Evolutionary conservation across 495 filamentous ascomycete species (phyloP), one percentile per base, ranked within the genome.

Genomic region (Penicillium turbatum): DNA sequence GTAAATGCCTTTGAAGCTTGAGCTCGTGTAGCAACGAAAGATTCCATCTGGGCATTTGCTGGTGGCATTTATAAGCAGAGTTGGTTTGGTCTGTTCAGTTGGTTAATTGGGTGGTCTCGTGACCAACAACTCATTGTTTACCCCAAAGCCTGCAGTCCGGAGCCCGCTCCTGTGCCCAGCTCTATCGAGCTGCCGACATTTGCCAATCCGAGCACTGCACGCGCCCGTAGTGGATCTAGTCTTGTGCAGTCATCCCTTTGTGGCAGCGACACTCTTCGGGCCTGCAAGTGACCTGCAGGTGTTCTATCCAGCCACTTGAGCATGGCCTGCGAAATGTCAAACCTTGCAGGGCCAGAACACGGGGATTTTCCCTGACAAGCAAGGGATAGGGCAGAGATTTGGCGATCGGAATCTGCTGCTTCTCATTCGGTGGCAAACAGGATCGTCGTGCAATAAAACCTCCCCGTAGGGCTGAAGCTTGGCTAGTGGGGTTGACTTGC

Each of bases 391-490:
- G 6, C 5, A 41, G 15, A 19, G 35, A 39, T 32, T 8, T 8
- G 37, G 26, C 12, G 19, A 35, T 42, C 19, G 27, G 2, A 43
- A 32, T 9, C 1, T 39, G 4, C 10, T 15, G 40, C 40, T n/a
- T 45, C 35, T 55, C 30, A 50, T 46, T 43, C 26, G 30, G 46
- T 55, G 41, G 44, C 60, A 36, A 56, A 46, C 1, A 10, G 15
- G 42, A 8, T 38, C 39, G n/a, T 54, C 32, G 37, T 48, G 54
- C 21, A 51, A 54, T 52, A 30, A 46, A 32, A 50, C 26, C 39
- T 24, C 47, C 52, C 54, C 45, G 59, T 64, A 62, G 62, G 62
- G 62, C 62, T 64, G 62, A 64, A 62, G 62, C 59, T 64, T 64
- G 55, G 53, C 53, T 24, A 45, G 51, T 48, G 54, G 60, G 49